phyloP scores from a whole-genome alignment of 202 grass and related monocot genomes.

The Hordeum pubiflorum region DNA sequence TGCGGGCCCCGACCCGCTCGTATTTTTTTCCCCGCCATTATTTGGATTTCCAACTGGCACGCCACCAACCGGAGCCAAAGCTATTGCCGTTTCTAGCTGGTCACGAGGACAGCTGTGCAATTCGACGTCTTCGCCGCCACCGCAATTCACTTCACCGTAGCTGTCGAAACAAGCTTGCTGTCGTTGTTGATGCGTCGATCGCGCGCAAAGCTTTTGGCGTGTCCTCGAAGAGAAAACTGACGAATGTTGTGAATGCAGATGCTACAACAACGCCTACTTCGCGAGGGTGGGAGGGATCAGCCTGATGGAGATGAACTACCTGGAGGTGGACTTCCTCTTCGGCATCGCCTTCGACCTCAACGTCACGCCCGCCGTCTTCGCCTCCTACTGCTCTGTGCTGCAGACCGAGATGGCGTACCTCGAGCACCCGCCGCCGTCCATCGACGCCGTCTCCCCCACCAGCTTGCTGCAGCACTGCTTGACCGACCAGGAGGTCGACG shows the following conservation, averaged over 20 bases:
- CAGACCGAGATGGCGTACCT: constrained; percentile 70
- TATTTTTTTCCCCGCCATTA: constrained; percentile 16
- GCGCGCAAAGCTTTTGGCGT: not conserved
- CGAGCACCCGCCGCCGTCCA: constrained; percentile 30
- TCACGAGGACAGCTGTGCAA: constrained; percentile 47
- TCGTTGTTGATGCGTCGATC: not conserved
- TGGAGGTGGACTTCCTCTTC: constrained; percentile 93
- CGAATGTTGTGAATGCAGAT: constrained; percentile 33
- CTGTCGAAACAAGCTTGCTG: not conserved
- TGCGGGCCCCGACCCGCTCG: not conserved
- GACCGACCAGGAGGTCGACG: constrained; percentile 53
- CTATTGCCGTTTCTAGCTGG: constrained; percentile 24
- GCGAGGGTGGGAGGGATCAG: constrained; percentile 91
- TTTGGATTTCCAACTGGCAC: constrained; percentile 38
- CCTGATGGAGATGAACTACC: constrained; percentile 93
- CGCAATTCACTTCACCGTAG: constrained; percentile 18
- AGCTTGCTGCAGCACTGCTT: constrained; percentile 34
- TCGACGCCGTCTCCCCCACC: constrained; percentile 27
- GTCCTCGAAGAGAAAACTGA: not conserved
- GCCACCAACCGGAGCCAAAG: constrained; percentile 19
- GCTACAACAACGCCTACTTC: constrained; percentile 95
- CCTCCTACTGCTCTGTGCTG: constrained; percentile 68
- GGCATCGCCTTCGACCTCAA: constrained; percentile 93
- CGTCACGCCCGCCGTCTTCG: constrained; percentile 72
- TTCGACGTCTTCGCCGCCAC: constrained; percentile 17